Base-by-base conservation (phyloP, 1,139 yeast species). In the Taiozyma sp. region DNA sequence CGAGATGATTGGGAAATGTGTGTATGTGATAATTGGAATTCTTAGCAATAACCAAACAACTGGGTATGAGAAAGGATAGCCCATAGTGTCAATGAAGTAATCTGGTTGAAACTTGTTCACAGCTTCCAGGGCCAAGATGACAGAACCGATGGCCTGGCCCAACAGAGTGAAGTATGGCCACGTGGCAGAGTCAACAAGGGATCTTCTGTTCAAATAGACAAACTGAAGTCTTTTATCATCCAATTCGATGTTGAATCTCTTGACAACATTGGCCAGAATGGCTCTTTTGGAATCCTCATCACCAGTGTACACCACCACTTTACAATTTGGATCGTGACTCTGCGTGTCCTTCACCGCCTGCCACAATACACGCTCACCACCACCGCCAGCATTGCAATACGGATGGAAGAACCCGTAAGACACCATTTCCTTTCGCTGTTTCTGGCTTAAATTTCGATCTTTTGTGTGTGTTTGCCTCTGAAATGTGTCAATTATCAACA, bases 341-440 rank as follows among this genome's bases (percentile, higher is more conserved):
- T 91, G 71, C 0, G 97, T 88, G 28, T 85, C 77, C 57, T 80
- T 76, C 7, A 93, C 88, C 0, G 97, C 97, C 51, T 88, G 90
- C 99, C 99, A 95, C 45, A 95, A 73, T 0, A 95, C 99, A 48
- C 95, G 79, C 67, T 95, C 99, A 26, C 99, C 99, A 41, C 99
- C 99, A 21, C 99, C 99, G 41, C 96, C 97, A 45, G 96, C 95
- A 65, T 88, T 88, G 56, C 97, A 91, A 50, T 85, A 88, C 0
- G 99, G 99, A 68, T 95, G 99, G 73, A 93, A 90, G 64, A 88
- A 91, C 7, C 98, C 99, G 62, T 73, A 85, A 1, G 52, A 51
- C 2, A 13, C 29, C 28, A 22, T 24, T 40, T n/a, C 5, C 9
- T 13, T 30, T 30, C 6, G n/a, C 10, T 9, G 10, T 14, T 37